A percentile compares a stretch with the other conserved stretches of the same genome.
Evolutionary conservation across 1,284 basidiomycete species (phyloP).

Genomic region (Salmacisia buchloeana): DNA sequence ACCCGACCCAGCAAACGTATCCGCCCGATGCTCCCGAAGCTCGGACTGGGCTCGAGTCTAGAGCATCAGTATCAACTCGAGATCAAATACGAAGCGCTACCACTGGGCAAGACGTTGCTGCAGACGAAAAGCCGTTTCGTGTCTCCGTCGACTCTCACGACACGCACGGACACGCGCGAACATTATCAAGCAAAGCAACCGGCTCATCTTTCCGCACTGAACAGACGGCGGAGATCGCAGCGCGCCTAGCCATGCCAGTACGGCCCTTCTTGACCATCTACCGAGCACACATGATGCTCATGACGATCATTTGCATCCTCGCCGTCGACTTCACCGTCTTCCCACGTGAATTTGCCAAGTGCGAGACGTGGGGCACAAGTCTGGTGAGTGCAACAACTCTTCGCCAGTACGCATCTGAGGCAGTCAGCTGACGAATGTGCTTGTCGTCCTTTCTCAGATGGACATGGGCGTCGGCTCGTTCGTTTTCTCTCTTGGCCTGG

Average conservation of each 20-base stretch:
- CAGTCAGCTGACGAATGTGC: not conserved
- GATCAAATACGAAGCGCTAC: constrained; percentile 10
- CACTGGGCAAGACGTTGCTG: constrained; percentile 19
- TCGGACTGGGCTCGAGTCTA: not conserved
- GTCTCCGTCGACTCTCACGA: constrained; percentile 38
- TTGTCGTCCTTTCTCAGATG: constrained; percentile 66
- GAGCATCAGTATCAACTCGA: not conserved
- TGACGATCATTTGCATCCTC: constrained; percentile 84
- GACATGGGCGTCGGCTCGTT: constrained; percentile 95
- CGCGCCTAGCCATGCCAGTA: constrained; percentile 4
- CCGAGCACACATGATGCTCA: constrained; percentile 87
- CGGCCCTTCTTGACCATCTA: constrained; percentile 72
- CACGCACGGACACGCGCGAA: constrained; percentile 24
- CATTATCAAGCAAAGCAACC: too few species aligned
- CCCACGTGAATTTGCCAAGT: constrained; percentile 80
- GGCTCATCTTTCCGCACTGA: constrained; percentile 15
- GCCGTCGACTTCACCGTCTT: constrained; percentile 92
- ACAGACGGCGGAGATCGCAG: constrained; percentile 3
- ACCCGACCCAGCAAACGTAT: too few species aligned
- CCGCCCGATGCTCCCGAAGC: too few species aligned
- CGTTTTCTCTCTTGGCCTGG: constrained; percentile 86
- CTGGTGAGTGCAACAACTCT: constrained; percentile 15
- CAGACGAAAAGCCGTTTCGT: constrained; percentile 23
- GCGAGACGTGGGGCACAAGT: constrained; percentile 88
- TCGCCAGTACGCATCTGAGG: not conserved